Evolutionary conservation across 2,329 filamentous ascomycete genomes (phyloP).

Genomic region (Hypoxylon sp.): DNA sequence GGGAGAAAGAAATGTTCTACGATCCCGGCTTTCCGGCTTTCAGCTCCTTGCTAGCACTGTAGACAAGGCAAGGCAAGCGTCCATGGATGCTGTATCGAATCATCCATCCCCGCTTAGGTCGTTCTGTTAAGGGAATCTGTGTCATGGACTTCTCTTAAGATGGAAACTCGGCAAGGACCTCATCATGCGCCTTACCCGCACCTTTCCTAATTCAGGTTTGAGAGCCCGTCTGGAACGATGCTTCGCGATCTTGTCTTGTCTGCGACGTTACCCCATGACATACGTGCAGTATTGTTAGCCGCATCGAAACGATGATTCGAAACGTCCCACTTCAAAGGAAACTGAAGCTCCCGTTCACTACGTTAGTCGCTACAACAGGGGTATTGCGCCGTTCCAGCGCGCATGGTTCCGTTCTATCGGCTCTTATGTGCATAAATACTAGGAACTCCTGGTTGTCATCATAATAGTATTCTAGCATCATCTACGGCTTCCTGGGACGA

Average conservation of each 20-base stretch:
- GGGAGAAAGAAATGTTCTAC: constrained; percentile 24
- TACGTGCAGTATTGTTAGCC: background rate
- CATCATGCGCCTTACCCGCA: constrained; percentile 28
- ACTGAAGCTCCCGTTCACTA: constrained; percentile 17
- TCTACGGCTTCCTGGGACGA: constrained; percentile 1
- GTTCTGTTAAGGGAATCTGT: constrained; percentile 35
- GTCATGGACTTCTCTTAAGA: constrained; percentile 22
- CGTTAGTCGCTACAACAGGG: constrained; percentile 1
- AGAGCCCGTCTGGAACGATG: constrained; percentile 15
- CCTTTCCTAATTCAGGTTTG: constrained; percentile 12
- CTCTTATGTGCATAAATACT: background rate
- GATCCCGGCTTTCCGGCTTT: constrained; percentile 28
- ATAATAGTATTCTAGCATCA: constrained; percentile 5
- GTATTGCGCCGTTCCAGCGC: background rate
- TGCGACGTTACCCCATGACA: constrained; percentile 18
- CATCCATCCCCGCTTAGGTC: constrained; percentile 36
- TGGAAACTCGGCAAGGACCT: constrained; percentile 21
- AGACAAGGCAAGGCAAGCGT: background rate
- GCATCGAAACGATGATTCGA: constrained; percentile 28
- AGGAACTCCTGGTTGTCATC: constrained; percentile 7
- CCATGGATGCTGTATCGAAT: constrained; percentile 15
- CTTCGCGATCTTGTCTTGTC: constrained; percentile 16
- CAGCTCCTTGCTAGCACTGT: constrained; percentile 22
- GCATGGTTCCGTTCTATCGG: background rate
- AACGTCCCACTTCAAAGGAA: constrained; percentile 22